Conservation (phyloP, 441 rosid genomes). For the Hura crepitans region DNA sequence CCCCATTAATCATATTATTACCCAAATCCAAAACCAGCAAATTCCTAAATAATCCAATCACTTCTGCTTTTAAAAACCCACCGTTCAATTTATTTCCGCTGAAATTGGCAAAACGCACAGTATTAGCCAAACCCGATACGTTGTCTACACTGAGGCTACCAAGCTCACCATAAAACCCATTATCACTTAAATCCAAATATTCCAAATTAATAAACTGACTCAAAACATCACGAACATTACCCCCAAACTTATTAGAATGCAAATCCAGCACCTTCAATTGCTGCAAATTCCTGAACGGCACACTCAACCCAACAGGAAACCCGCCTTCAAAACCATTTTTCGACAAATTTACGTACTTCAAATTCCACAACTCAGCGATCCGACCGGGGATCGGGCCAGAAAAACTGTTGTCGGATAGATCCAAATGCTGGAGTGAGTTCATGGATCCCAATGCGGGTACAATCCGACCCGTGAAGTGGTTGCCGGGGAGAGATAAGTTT, state of each 20-base stretch:
- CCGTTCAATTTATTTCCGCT: slow-evolving; percentile 60
- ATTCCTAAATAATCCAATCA: slow-evolving; percentile 56
- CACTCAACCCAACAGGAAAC: slow-evolving; percentile 45
- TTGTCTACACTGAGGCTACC: slow-evolving; percentile 38
- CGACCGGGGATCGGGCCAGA: slow-evolving; percentile 85
- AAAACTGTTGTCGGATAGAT: slow-evolving; percentile 75
- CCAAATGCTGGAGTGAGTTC: slow-evolving; percentile 58
- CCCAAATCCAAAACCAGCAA: slow-evolving; percentile 68
- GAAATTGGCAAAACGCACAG: slow-evolving; percentile 55
- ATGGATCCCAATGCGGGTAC: slow-evolving; percentile 80
- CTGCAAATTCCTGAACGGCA: slow-evolving; percentile 50
- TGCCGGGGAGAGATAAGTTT: slow-evolving; percentile 68
- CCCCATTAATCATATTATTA: slow-evolving; percentile 48
- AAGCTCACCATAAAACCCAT: slow-evolving; percentile 57
- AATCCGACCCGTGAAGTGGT: slow-evolving; percentile 73
- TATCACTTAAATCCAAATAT: slow-evolving; percentile 72
- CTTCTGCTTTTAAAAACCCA: slow-evolving; percentile 45
- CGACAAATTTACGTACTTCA: slow-evolving; percentile 70
- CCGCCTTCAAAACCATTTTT: slow-evolving; percentile 63
- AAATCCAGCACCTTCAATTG: slow-evolving; percentile 73
- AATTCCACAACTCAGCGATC: slow-evolving; percentile 66
- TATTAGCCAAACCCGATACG: slow-evolving; percentile 65
- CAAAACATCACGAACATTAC: slow-evolving; percentile 53
- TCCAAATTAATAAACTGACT: slow-evolving; percentile 66
- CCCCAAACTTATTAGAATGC: slow-evolving; percentile 50